Conservation (phyloP, 352 stramenopile species). For the Phytopythium ostracodes region DNA sequence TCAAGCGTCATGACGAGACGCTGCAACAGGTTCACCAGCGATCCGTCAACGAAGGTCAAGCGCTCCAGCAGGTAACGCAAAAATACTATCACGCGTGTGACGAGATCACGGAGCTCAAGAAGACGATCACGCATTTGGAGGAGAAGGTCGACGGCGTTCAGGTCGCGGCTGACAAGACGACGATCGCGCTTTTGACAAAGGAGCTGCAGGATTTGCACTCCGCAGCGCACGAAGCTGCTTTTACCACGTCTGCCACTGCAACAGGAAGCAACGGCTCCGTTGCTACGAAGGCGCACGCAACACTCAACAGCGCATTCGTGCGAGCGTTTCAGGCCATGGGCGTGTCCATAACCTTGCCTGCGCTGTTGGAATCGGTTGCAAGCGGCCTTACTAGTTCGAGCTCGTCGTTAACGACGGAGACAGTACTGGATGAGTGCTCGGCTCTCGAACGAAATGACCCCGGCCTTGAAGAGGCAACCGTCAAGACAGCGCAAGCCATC, state of each 20-base stretch:
- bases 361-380: slow-evolving; percentile 23
- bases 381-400: neutral
- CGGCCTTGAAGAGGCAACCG: neutral
- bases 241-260: neutral
- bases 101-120: slow-evolving; percentile 68
- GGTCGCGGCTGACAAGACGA: slow-evolving; percentile 58
- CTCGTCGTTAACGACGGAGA: neutral
- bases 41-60: slow-evolving; percentile 44
- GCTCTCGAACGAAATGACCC: neutral
- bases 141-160: slow-evolving; percentile 68
- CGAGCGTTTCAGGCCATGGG: slow-evolving; percentile 30
- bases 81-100: slow-evolving; percentile 71
- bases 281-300: slow-evolving; percentile 10
- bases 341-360: slow-evolving; percentile 15
- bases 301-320: slow-evolving; percentile 30
- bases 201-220: slow-evolving; percentile 52
- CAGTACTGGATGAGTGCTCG: slow-evolving; percentile 3
- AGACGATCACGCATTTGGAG: slow-evolving; percentile 57
- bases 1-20: slow-evolving; percentile 73
- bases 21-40: slow-evolving; percentile 55
- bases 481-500: slow-evolving; percentile 10
- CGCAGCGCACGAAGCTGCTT: slow-evolving; percentile 2
- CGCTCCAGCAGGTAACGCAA: slow-evolving; percentile 43
- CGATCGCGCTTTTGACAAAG: slow-evolving; percentile 50
- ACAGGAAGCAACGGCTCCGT: neutral